These are phyloP conservation scores for Zea mays DNA, from an alignment of 176 grass and related monocot genomes.

Conservation along the genomic window Zm-B73-REFERENCE-NAM-5.0 NC_050098.1:6469001-6469500, in stretches of 20 bases:
- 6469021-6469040: constrained; percentile 78
- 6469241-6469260: constrained; percentile 93
- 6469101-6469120: constrained; percentile 60
- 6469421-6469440: constrained; percentile 97
- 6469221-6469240: constrained; percentile 92
- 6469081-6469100: constrained; percentile 89
- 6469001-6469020: constrained; percentile 68
- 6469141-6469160: background rate
- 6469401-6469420: constrained; percentile 95
- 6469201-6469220: constrained; percentile 92
- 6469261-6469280: constrained; percentile 53
- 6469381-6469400: constrained; percentile 95
- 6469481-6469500: constrained; percentile 7
- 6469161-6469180: constrained; percentile 20
- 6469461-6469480: constrained; percentile 1
- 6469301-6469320: background rate
- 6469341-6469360: constrained; percentile 67
- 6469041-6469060: constrained; percentile 65
- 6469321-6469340: constrained; percentile 26
- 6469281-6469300: constrained; percentile 18
- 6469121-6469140: background rate
- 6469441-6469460: constrained; percentile 8
- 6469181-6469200: constrained; percentile 31
- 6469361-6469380: constrained; percentile 75
- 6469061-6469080: constrained; percentile 82